Percentiles rank a stretch among this genome's conserved stretches.
Conservation (phyloP, 441 rosid species). For the Isatis lusitanica region DNA sequence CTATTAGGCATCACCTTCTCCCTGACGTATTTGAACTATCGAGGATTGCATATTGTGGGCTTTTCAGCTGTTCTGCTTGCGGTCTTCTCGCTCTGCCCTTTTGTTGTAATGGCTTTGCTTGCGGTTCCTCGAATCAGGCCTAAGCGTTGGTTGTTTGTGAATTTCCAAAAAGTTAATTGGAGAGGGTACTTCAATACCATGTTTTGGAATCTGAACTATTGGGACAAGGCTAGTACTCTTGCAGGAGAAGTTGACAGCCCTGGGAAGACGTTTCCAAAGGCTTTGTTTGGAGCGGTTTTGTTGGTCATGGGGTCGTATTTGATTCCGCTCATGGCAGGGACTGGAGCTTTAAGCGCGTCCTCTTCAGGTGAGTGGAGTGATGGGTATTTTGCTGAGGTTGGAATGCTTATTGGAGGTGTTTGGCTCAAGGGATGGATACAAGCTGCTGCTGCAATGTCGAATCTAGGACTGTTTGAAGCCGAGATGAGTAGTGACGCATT, state of each 20-base stretch:
- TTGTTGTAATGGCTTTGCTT: constrained; percentile 66
- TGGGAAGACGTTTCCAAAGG: constrained; percentile 84
- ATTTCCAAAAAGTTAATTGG: constrained; percentile 70
- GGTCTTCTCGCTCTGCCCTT: constrained; percentile 73
- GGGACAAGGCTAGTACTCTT: constrained; percentile 96
- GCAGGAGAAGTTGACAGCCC: constrained; percentile 90
- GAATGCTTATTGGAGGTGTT: constrained; percentile 76
- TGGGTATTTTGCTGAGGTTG: constrained; percentile 94
- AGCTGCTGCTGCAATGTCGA: constrained; percentile 92
- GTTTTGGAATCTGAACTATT: constrained; percentile 92
- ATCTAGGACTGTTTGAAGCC: constrained; percentile 89
- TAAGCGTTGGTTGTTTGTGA: constrained; percentile 66
- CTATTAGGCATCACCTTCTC: constrained; percentile 72
- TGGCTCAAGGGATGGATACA: constrained; percentile 94
- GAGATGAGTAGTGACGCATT: constrained; percentile 96
- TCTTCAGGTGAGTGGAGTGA: constrained; percentile 75
- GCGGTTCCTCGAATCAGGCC: constrained; percentile 70
- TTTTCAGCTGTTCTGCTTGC: constrained; percentile 72
- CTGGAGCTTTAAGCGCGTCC: constrained; percentile 60
- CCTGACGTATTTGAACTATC: constrained; percentile 80
- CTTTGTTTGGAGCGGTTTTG: constrained; percentile 70
- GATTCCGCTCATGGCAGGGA: constrained; percentile 81
- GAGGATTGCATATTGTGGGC: constrained; percentile 88
- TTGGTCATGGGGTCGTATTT: constrained; percentile 75
- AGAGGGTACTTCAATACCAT: constrained; percentile 79